A percentile compares a stretch with the other conserved stretches of the same genome.
These are phyloP conservation scores for Zymoseptoria passerinii DNA, from an alignment of 2,329 filamentous ascomycete genomes.

Conservation along the genomic window DNA sequence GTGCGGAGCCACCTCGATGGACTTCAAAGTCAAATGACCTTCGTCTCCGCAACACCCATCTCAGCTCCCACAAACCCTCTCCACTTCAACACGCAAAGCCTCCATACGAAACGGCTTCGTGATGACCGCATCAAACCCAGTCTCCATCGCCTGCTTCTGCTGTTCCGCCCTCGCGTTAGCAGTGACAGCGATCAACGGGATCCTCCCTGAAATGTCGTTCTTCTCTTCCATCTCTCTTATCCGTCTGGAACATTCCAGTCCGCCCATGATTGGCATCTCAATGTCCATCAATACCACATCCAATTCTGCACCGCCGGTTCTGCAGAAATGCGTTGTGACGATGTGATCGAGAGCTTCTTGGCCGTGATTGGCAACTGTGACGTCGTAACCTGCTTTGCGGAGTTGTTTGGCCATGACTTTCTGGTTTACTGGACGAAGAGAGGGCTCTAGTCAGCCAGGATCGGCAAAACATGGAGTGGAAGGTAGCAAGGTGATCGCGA, in stretches of 20 bases:
- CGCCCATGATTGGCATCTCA: conserved; percentile 28
- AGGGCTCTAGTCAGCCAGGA: neutral
- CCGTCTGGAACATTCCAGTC: conserved; percentile 20
- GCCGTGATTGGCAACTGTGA: conserved; percentile 22
- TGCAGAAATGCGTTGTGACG: conserved; percentile 11
- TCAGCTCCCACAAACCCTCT: conserved; percentile 12
- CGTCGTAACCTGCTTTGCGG: conserved; percentile 13
- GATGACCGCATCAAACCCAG: conserved; percentile 59
- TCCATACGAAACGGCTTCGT: conserved; percentile 30
- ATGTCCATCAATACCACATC: conserved; percentile 25
- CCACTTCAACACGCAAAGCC: conserved; percentile 39
- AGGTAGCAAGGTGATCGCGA: conserved; percentile 32
- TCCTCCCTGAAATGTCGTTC: conserved; percentile 47
- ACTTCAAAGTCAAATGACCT: neutral
- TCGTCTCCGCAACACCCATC: neutral
- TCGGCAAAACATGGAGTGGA: conserved; percentile 40
- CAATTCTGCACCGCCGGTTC: conserved; percentile 2
- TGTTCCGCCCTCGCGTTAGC: conserved; percentile 58
- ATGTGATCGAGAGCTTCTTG: conserved; percentile 23
- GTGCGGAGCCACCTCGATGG: too few relatives aligned
- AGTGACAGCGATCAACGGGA: conserved; percentile 68
- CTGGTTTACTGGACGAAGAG: conserved; percentile 20
- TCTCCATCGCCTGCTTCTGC: conserved; percentile 51
- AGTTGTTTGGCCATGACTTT: conserved; percentile 21
- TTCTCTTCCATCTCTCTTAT: conserved; percentile 27